Evolutionary conservation across 1,139 yeast species (phyloP), one percentile per base, ranked within the genome.

Genomic region (Pneumocystis jirovecii): DNA sequence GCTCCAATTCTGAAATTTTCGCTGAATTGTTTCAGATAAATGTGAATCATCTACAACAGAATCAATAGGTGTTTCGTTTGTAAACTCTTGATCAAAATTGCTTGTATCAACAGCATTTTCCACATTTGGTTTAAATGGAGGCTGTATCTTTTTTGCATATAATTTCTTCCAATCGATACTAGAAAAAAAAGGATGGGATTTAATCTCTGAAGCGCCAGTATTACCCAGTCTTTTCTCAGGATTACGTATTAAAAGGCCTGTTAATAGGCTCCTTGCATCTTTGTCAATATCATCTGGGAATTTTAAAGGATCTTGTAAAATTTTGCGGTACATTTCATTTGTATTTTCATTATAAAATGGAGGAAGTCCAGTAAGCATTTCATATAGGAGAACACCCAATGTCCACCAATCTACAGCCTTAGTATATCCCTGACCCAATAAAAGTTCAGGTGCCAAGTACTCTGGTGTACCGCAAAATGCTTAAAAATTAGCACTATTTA

Each of bases 321-420:
- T 93, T 78, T 91, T 93, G 73, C 89, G 85, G 78, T 93, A 93
- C 98, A 93, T 93, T 64, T 85, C 85, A 67, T 90, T 87, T n/a
- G 87, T 87, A 76, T 91, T 93, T 73, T 90, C 96, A 73, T 91
- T 97, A 74, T 89, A 93, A 74, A 90, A 93, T 62, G 97, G 97
- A 8, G 98, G 98, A 70, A 93, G 80, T 0, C 97, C 97, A 1
- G 97, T 90, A 69, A 95, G 81, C 98, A 95, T 95, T 74, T 93
- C 98, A 75, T 89, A 95, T 63, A 93, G 78, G 64, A 93, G 79
- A 17, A 95, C 93, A 61, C 98, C 98, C 71, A 93, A 80, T 1
- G 98, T 93, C 98, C 98, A 93, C 95, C 97, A 93, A 77, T 93
- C 98, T 29, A 93, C 97, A 29, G 87, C 87, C 74, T 96, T 85